A percentile compares a stretch with the other conserved stretches of the same genome.
Conservation (phyloP, 805 yeast genomes). For the Candida insectalens region DNA sequence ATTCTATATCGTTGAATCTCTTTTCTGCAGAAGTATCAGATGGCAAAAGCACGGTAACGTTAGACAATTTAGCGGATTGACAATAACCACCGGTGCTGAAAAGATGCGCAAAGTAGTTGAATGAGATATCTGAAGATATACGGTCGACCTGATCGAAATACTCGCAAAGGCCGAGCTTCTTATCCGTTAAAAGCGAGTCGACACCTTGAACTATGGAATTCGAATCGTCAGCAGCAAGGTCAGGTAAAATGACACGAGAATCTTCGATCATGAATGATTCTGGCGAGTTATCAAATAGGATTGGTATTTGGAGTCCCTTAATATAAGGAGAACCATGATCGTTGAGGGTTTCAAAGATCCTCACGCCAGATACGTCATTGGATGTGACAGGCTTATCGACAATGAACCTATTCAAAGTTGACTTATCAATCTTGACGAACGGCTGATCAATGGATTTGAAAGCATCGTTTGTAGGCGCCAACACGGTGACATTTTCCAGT, state of each 20-base stretch:
- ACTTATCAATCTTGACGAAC: constrained; percentile 2
- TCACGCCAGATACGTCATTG: constrained; percentile 20
- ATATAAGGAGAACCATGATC: constrained; percentile 13
- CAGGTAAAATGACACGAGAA: constrained; percentile 44
- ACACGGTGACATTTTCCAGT: constrained; percentile 54
- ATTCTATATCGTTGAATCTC: constrained; percentile 32
- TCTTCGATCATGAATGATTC: constrained; percentile 28
- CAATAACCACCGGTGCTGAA: constrained; percentile 14
- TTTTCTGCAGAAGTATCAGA: constrained; percentile 26
- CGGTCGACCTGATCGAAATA: constrained; percentile 17
- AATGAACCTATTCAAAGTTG: constrained; percentile 22
- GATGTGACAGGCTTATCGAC: constrained; percentile 24
- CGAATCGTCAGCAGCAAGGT: constrained; percentile 50
- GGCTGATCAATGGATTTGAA: constrained; percentile 24
- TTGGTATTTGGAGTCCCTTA: constrained; percentile 19
- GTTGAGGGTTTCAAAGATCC: constrained; percentile 16
- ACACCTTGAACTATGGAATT: constrained; percentile 62
- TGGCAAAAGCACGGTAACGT: constrained; percentile 38
- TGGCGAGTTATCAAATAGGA: constrained; percentile 22
- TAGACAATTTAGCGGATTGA: constrained; percentile 11
- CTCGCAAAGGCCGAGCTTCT: constrained; percentile 27
- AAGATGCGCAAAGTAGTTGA: constrained; percentile 12
- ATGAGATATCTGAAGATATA: constrained; percentile 9
- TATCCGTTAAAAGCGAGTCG: constrained; percentile 30
- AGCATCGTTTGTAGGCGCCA: constrained; percentile 79